Evolutionary conservation across 805 yeast species (phyloP).

Genomic region (Hanseniaspora taiwanica): DNA sequence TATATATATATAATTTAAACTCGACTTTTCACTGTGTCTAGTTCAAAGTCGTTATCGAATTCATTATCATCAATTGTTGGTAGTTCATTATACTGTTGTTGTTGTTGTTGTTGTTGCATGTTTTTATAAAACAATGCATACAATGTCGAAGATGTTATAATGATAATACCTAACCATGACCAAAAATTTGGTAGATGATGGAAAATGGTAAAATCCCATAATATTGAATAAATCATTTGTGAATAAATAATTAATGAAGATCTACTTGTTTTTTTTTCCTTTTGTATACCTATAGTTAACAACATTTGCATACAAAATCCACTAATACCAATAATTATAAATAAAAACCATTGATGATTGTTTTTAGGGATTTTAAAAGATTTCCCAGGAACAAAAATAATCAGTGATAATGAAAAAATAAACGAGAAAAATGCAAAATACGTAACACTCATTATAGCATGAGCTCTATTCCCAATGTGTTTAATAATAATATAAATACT

Average conservation of each 20-base stretch:
- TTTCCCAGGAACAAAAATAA: slow-evolving; percentile 43
- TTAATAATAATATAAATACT: slow-evolving; percentile 58
- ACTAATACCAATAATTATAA: slow-evolving; percentile 49
- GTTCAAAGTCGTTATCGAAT: background rate
- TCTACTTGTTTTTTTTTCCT: slow-evolving; percentile 60
- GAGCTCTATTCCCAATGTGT: slow-evolving; percentile 64
- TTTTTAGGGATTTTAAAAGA: slow-evolving; percentile 48
- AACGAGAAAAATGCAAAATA: slow-evolving; percentile 56
- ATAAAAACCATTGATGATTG: slow-evolving; percentile 51
- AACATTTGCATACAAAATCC: slow-evolving; percentile 78
- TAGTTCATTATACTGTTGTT: background rate
- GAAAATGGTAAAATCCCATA: slow-evolving; percentile 65
- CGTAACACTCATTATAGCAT: slow-evolving; percentile 67
- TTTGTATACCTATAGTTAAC: slow-evolving; percentile 70
- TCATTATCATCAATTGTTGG: background rate
- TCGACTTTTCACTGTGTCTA: background rate
- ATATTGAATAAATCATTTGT: slow-evolving; percentile 62
- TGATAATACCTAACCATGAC: slow-evolving; percentile 53
- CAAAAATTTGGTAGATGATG: slow-evolving; percentile 57
- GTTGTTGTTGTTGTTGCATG: slow-evolving; percentile 6
- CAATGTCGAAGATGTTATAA: slow-evolving; percentile 56
- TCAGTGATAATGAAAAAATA: slow-evolving; percentile 38
- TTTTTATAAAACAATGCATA: slow-evolving; percentile 44
- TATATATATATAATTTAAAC: no score
- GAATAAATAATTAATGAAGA: slow-evolving; percentile 67